A percentile compares a stretch with the other conserved stretches of the same genome.
These are phyloP conservation scores for Clavispora asparagi DNA, from an alignment of 805 yeast genomes.

Conservation along the genomic window DNA sequence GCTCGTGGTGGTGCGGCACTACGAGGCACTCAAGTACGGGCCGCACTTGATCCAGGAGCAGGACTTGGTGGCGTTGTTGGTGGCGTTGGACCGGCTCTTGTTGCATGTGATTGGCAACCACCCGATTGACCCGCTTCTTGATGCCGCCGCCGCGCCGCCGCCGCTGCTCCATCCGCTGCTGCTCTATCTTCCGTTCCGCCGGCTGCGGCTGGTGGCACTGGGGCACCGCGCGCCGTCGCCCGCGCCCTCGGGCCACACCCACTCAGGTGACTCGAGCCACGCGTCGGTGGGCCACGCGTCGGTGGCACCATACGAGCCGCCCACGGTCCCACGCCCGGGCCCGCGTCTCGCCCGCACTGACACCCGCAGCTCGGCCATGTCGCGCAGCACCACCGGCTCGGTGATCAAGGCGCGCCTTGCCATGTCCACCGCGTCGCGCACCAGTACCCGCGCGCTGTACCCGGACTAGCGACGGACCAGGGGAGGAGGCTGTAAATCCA, in stretches of 20 bases:
- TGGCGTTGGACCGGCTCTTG: conserved; percentile 14
- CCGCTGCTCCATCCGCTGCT: background rate
- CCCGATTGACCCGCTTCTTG: background rate
- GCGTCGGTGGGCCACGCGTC: background rate
- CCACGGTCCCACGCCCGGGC: too few relatives aligned
- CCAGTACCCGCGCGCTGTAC: background rate
- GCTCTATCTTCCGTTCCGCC: background rate
- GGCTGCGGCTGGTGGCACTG: too few relatives aligned
- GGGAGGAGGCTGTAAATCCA: too few relatives aligned
- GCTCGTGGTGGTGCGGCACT: conserved; percentile 36
- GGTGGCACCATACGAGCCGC: background rate
- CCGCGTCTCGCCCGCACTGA: background rate
- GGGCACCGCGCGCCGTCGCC: background rate
- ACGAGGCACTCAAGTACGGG: conserved; percentile 67
- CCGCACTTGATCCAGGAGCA: conserved; percentile 53
- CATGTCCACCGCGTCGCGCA: background rate
- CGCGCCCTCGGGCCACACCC: background rate
- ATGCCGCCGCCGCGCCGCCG: background rate
- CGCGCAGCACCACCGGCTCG: conserved; percentile 1
- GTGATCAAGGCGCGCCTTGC: conserved; percentile 1
- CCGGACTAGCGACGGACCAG: too few relatives aligned
- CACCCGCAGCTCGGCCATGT: background rate
- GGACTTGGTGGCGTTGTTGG: conserved; percentile 58
- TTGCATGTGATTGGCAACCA: background rate
- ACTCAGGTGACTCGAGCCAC: background rate